A percentile compares a stretch with the other conserved stretches of the same genome.
phyloP scores from a whole-genome alignment of 2,329 filamentous ascomycete genomes.

The Xylariaceae sp. region DNA sequence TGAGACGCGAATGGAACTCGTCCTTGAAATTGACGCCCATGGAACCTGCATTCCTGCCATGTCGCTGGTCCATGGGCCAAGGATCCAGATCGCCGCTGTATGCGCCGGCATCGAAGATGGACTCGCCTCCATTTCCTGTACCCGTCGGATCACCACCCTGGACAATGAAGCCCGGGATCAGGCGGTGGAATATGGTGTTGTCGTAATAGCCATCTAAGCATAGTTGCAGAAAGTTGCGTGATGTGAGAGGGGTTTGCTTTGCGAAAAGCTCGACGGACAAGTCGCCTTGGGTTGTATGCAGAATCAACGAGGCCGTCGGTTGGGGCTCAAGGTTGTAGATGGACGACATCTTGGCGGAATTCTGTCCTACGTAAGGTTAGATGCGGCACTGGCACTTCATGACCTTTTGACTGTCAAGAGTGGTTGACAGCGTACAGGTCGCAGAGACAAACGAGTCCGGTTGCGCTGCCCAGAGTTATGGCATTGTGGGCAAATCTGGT shows the following conservation, averaged over 20 bases:
- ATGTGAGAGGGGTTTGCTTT: constrained; percentile 84
- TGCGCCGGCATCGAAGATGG: constrained; percentile 80
- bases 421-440: too few species aligned
- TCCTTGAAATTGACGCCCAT: constrained; percentile 62
- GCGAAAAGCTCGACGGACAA: constrained; percentile 90
- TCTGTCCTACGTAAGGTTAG: too few species aligned
- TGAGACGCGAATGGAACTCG: constrained; percentile 85
- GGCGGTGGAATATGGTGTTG: constrained; percentile 85
- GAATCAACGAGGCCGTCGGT: constrained; percentile 82
- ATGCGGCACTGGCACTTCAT: too few species aligned
- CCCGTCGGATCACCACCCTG: constrained; percentile 94
- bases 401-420: too few species aligned
- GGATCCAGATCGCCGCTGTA: constrained; percentile 66
- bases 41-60: constrained; percentile 52
- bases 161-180: constrained; percentile 85
- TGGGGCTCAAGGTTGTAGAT: constrained; percentile 94
- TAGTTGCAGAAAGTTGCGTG: constrained; percentile 91
- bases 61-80: constrained; percentile 59
- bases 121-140: constrained; percentile 84
- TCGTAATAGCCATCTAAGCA: constrained; percentile 95
- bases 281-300: constrained; percentile 86
- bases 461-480: too few species aligned
- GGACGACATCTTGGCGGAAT: constrained; percentile 73
- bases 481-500: too few species aligned
- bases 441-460: too few species aligned